Conservation (phyloP, 345 rosid species). For the Pseudoturritis turrita region DNA sequence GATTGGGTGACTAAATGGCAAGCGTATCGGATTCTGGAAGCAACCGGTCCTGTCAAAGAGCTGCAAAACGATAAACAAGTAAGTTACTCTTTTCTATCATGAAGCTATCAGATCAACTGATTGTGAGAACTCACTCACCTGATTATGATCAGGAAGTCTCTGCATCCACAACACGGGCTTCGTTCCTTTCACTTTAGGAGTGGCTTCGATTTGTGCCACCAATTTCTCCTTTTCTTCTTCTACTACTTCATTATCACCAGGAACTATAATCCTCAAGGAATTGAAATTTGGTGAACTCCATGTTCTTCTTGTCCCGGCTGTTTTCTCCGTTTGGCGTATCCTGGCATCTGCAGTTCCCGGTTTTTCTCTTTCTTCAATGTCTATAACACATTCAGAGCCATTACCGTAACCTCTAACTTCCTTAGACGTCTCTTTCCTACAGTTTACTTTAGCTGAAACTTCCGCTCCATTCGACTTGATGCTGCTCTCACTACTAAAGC, state of each 20-base stretch:
- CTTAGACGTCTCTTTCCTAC: conserved; percentile 2
- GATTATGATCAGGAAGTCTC: conserved; percentile 39
- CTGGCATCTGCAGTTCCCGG: conserved; percentile 37
- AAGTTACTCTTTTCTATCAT: neutral
- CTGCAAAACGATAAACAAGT: conserved; percentile 31
- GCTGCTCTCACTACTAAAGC: conserved; percentile 26
- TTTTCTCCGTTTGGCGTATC: conserved; percentile 35
- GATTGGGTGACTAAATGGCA: conserved; percentile 40
- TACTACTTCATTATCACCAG: conserved; percentile 34
- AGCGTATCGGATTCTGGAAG: conserved; percentile 39
- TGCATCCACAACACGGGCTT: conserved; percentile 50
- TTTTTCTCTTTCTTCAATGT: conserved; percentile 29
- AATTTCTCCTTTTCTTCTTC: conserved; percentile 30
- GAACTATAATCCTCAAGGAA: conserved; percentile 56
- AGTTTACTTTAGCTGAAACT: neutral
- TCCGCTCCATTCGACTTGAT: conserved; percentile 26
- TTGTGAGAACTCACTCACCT: conserved; percentile 31
- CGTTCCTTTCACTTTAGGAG: conserved; percentile 68
- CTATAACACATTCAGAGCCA: conserved; percentile 34
- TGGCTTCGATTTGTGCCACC: conserved; percentile 42
- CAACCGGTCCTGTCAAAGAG: conserved; percentile 41
- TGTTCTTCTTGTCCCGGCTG: conserved; percentile 44
- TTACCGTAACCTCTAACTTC: conserved; percentile 25
- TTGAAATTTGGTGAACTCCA: conserved; percentile 61
- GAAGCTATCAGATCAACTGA: conserved; percentile 31